A percentile compares a stretch with the other conserved stretches of the same genome.
Evolutionary conservation across 2,329 filamentous ascomycete genomes (phyloP).

Genomic region (Teratosphaeria viscida): DNA sequence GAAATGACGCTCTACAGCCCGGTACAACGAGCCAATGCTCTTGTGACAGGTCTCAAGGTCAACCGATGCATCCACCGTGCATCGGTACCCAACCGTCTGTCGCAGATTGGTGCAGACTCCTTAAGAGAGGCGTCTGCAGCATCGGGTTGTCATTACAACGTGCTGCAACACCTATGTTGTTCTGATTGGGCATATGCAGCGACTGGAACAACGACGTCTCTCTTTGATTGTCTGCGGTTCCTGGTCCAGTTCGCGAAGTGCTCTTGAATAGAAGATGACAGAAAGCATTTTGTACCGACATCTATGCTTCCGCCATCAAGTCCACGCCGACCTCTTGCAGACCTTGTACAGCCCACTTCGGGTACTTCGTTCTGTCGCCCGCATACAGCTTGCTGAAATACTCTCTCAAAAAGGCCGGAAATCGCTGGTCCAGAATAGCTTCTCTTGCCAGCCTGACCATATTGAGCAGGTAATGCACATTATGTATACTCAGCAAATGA

Average conservation of each 20-base stretch:
- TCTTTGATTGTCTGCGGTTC: neutral
- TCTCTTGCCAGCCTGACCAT: conserved; percentile 68
- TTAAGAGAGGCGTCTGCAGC: too few species aligned
- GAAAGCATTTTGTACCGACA: neutral
- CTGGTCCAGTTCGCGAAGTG: neutral
- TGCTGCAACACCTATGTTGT: too few species aligned
- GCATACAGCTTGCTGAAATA: conserved; percentile 72
- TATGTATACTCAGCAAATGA: conserved; percentile 79
- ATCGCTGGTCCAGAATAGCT: conserved; percentile 44
- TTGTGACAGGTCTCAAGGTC: too few species aligned
- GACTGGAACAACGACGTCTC: neutral
- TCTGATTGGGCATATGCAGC: neutral
- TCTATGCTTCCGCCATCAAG: neutral
- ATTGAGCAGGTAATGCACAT: conserved; percentile 82
- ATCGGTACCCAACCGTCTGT: too few species aligned
- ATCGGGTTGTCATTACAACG: too few species aligned
- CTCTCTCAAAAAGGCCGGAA: conserved; percentile 62
- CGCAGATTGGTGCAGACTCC: neutral
- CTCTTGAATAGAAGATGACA: neutral
- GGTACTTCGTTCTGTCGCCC: conserved; percentile 54
- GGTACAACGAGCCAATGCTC: too few species aligned
- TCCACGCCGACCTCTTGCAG: conserved; percentile 72
- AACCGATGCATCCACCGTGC: too few species aligned
- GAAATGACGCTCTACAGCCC: too few species aligned
- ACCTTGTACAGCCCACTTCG: conserved; percentile 74